phyloP scores from a whole-genome alignment of 495 filamentous ascomycete genomes.

The Niebla homalea region DNA sequence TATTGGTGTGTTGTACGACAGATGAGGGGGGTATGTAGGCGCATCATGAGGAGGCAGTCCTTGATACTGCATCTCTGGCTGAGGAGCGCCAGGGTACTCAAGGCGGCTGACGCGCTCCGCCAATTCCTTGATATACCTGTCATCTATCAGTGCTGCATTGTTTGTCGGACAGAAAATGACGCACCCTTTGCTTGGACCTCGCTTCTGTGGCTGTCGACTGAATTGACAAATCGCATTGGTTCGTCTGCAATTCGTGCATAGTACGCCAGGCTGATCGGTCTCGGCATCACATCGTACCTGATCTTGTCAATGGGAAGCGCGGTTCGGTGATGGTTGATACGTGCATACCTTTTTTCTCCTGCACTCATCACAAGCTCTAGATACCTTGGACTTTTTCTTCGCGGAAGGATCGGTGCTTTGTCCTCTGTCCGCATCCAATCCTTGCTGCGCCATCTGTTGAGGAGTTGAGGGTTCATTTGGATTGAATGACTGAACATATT shows the following conservation, averaged over 20 bases:
- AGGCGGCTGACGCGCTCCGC: constrained; percentile 77
- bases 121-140: constrained; percentile 89
- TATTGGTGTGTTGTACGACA: constrained; percentile 26
- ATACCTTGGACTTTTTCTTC: constrained; percentile 80
- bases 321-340: not conserved
- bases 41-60: constrained; percentile 31
- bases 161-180: constrained; percentile 7
- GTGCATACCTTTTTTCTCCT: constrained; percentile 69
- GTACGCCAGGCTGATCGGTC: constrained; percentile 61
- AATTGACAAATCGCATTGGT: constrained; percentile 70
- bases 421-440: constrained; percentile 33
- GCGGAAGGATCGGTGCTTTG: constrained; percentile 49
- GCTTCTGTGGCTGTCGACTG: constrained; percentile 86
- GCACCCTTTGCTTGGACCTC: constrained; percentile 90
- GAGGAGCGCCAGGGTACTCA: constrained; percentile 38
- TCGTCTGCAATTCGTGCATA: constrained; percentile 77
- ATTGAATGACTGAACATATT: constrained; percentile 1
- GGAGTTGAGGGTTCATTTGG: constrained; percentile 8
- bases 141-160: constrained; percentile 6
- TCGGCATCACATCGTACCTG: constrained; percentile 85
- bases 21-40: constrained; percentile 37
- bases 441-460: constrained; percentile 26
- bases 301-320: constrained; percentile 13
- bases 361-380: constrained; percentile 89
- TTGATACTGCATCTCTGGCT: constrained; percentile 30